phyloP scores from a whole-genome alignment of 2,329 filamentous ascomycete genomes.

The Trichoderma pleuroti region DNA sequence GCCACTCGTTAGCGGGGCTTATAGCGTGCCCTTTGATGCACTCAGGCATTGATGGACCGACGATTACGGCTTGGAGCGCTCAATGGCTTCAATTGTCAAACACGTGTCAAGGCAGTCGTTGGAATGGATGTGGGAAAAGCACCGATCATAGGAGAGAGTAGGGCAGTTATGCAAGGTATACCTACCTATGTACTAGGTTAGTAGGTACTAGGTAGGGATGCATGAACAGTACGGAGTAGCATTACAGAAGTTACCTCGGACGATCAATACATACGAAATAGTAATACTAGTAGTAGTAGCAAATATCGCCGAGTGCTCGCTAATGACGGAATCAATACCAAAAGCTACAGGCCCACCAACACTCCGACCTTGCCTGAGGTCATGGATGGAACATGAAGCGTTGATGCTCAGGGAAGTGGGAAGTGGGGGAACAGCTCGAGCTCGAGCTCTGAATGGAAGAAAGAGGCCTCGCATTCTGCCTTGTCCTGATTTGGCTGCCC shows the following conservation, averaged over 20 bases:
- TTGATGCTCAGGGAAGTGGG: background rate
- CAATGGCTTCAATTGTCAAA: background rate
- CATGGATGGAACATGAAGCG: no score
- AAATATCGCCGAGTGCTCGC: background rate
- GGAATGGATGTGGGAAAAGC: background rate
- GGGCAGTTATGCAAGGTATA: no score
- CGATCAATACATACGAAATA: background rate
- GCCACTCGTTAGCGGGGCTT: slow-evolving; percentile 14
- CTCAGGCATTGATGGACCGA: background rate
- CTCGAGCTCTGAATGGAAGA: background rate
- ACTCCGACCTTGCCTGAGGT: background rate
- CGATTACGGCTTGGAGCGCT: background rate
- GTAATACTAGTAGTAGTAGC: no score
- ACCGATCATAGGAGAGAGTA: no score
- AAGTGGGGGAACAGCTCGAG: background rate
- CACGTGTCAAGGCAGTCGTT: background rate
- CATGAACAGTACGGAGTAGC: no score
- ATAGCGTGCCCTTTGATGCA: slow-evolving; percentile 6
- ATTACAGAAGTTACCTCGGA: background rate
- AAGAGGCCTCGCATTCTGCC: background rate
- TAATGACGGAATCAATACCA: background rate
- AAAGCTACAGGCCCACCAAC: no score
- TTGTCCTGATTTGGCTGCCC: background rate
- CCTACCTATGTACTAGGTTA: no score
- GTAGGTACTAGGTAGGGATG: no score